Evolutionary conservation across 176 grass and related monocot species (phyloP), one percentile per base, ranked within the genome.

Genomic region (Canna indica): DNA sequence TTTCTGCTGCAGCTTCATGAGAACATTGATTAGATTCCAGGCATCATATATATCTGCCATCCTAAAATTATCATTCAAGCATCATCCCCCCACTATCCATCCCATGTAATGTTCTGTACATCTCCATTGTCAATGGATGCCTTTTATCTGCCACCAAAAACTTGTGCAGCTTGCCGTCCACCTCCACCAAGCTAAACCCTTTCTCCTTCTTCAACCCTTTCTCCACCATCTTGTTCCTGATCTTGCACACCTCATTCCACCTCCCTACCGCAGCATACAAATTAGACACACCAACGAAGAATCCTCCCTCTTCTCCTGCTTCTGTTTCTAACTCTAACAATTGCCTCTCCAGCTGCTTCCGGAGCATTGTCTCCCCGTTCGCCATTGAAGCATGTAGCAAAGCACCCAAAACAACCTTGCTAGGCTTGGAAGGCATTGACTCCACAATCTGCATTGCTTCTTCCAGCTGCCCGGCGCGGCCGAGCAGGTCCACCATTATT

Each of bases 141-240:
- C 16, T 69, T 31, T 25, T 39, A 59, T 77, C 65, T 69, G 64
- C 75, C 33, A 77, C 75, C 64, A 77, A 42, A 29, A 77, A 69
- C 48, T 59, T 69, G 5, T 68, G 26, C 47, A 77, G 14, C 17
- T 24, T 58, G 5, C 65, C 75, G n/a, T 69, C 56, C 15, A 59
- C 75, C 75, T 69, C 75, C 4, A 77, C 34, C 20, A 59, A 69
- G 75, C 64, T 69, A 68, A 77, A 59, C 25, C 48, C 75, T 38
- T 69, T 69, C 64, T 69, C 75, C 75, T 77, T 77, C 65, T 59
- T 69, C 65, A 69, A 16, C 50, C 75, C 75, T 44, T 48, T 59
- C 52, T 69, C 65, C 15, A 58, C 25, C 75, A 77, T 69, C 35
- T 27, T 59, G 4, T 77, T 27, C 25, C 75, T 77, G 11, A 77